A percentile compares a stretch with the other conserved stretches of the same genome.
phyloP scores from a whole-genome alignment of 306 rosid species.

The Quercus agrifolia region DNA sequence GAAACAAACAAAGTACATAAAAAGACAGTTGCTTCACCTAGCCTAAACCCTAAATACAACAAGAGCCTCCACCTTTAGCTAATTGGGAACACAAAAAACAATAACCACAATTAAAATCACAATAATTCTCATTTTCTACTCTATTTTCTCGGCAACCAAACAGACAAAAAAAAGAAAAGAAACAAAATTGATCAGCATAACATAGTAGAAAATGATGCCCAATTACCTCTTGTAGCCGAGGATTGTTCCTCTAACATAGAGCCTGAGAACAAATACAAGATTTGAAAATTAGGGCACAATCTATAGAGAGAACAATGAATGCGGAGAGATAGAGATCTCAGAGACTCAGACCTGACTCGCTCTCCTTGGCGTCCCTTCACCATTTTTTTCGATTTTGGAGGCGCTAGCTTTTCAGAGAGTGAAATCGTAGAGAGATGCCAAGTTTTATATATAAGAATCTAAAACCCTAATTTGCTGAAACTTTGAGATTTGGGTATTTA shows the following conservation, averaged over 20 bases:
- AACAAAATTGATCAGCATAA: neutral
- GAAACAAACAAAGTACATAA: neutral
- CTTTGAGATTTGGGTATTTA: neutral
- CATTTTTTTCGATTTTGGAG: slow-evolving; percentile 38
- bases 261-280: slow-evolving; percentile 33
- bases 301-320: neutral
- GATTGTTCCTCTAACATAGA: slow-evolving; percentile 78
- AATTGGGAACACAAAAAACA: neutral
- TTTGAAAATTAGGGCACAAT: neutral
- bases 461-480: slow-evolving; percentile 16
- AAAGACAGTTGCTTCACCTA: neutral
- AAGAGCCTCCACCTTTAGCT: neutral
- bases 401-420: neutral
- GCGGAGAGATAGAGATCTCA: neutral
- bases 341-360: slow-evolving; percentile 56
- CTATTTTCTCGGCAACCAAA: slow-evolving; percentile 1
- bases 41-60: neutral
- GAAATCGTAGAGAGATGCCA: neutral
- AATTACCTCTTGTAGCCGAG: slow-evolving; percentile 91
- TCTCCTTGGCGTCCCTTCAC: slow-evolving; percentile 94
- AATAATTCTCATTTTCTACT: neutral
- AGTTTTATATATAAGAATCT: neutral
- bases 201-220: neutral
- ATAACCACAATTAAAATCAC: neutral
- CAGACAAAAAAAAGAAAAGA: neutral